Evolutionary conservation across 2,329 filamentous ascomycete genomes (phyloP), one percentile per base, ranked within the genome.

Genomic region (Phaeophleospora eucalypticola): DNA sequence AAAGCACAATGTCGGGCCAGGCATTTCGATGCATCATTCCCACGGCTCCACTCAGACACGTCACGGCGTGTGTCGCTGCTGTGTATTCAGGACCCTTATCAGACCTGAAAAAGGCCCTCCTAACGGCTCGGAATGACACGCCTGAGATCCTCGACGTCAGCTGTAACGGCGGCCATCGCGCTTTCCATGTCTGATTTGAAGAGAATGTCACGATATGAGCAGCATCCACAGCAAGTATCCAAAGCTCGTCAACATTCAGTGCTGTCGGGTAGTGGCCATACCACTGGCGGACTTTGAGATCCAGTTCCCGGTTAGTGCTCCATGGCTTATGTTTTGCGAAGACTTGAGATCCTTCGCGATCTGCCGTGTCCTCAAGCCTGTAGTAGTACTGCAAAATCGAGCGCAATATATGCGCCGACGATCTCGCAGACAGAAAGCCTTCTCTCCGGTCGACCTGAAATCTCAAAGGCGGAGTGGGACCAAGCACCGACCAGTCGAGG

Each of bases 1-100:
- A 69, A 0, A 72, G 60, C 0, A 65, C 63, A 2, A 71, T 63
- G 46, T 72, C 70, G 0, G 66, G 60, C 69, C 69, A 71, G 50
- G 70, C 71, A 46, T 65, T 69, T 1, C 69, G 59, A 49, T 71
- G 69, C n/a, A 71, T 48, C 63, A 71, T 68, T 16, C 70, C 70
- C 9, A 70, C 55, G 4, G 68, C 68, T 14, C 68, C 69, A 47
- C 61, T 69, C 8, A 72, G 52, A 29, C 65, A 59, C 4, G 67
- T 64, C 10, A 70, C 58, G 1, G 66, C 51, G 46, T 71, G 69
- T 6, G 61, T 68, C 17, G 61, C 53, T 2, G 68, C 60, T 0
- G 65, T 70, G 43, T 71, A 71, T 36, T 70, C 67, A 21, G 60
- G 58, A 4, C 39, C 7, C 12, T 65, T 55, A 20, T 60, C 49